These are phyloP conservation scores for Fonsecaea monophora DNA, from an alignment of 2,329 filamentous ascomycete genomes.

Conservation along the genomic window DNA sequence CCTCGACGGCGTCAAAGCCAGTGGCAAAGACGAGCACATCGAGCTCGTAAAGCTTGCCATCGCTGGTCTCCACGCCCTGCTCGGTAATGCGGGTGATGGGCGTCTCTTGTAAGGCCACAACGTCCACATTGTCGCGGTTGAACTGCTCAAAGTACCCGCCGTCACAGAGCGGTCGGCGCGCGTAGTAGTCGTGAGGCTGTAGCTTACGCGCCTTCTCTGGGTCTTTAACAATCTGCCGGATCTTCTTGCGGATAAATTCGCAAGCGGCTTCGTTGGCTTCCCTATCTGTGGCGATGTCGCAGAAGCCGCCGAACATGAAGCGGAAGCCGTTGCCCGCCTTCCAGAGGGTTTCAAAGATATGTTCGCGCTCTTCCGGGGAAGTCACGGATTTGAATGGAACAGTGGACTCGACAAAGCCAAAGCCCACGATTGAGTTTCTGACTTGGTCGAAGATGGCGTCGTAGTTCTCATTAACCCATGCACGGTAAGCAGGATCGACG, in stretches of 20 bases:
- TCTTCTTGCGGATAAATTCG: constrained; percentile 63
- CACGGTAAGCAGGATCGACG: constrained; percentile 20
- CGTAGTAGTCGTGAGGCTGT: constrained; percentile 31
- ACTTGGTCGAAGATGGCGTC: constrained; percentile 44
- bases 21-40: constrained; percentile 49
- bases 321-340: constrained; percentile 59
- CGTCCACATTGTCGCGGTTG: constrained; percentile 54
- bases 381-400: constrained; percentile 40
- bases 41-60: constrained; percentile 48
- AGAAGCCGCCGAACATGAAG: constrained; percentile 60
- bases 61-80: constrained; percentile 49
- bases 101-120: constrained; percentile 54
- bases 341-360: constrained; percentile 58
- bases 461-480: constrained; percentile 45
- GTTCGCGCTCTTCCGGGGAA: constrained; percentile 46
- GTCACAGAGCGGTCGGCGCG: constrained; percentile 33
- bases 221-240: constrained; percentile 58
- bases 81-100: constrained; percentile 51
- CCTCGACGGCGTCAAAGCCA: constrained; percentile 47
- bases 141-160: constrained; percentile 53
- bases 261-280: constrained; percentile 62
- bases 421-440: constrained; percentile 62
- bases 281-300: constrained; percentile 54
- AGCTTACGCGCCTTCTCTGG: constrained; percentile 47
- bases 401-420: constrained; percentile 59